phyloP scores from a whole-genome alignment of 352 stramenopile species.

The Pythium folliculosum region DNA sequence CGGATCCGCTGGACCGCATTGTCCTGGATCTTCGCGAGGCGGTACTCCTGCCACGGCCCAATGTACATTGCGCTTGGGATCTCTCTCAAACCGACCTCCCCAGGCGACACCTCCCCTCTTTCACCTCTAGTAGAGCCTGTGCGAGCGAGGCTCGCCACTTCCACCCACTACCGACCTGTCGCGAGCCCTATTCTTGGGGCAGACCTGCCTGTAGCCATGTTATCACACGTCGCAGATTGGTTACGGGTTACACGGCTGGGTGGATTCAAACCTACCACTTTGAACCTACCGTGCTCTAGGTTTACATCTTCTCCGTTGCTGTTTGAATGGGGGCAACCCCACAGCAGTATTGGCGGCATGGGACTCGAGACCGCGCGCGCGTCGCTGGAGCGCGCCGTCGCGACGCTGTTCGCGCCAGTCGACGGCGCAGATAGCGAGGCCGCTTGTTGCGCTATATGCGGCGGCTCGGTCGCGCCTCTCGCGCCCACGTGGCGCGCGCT shows the following conservation, averaged over 20 bases:
- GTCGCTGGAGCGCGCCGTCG: constrained; percentile 39
- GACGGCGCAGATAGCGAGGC: not conserved
- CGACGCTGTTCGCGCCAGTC: constrained; percentile 39
- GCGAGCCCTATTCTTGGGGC: constrained; percentile 3
- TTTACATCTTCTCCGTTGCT: too few relatives aligned
- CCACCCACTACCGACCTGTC: not conserved
- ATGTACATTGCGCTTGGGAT: constrained; percentile 64
- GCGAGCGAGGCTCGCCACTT: too few relatives aligned
- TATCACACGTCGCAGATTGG: constrained; percentile 11
- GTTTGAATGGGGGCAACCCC: constrained; percentile 4
- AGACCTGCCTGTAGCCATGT: not conserved
- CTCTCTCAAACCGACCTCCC: too few relatives aligned
- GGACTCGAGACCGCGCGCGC: constrained; percentile 34
- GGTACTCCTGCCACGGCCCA: constrained; percentile 85
- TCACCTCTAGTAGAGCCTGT: too few relatives aligned
- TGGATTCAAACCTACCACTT: too few relatives aligned
- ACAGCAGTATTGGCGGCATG: not conserved
- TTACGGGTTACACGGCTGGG: not conserved
- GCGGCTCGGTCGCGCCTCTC: constrained; percentile 14
- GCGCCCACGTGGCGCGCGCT: constrained; percentile 18
- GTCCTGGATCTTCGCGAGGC: constrained; percentile 83
- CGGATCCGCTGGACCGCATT: constrained; percentile 70
- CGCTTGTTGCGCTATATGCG: constrained; percentile 9
- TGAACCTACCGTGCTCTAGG: too few relatives aligned
- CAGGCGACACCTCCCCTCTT: too few relatives aligned